Percentiles rank a stretch among this genome's conserved stretches.
phyloP scores from a whole-genome alignment of 2,329 filamentous ascomycete species.

The Arthroderma sp. region DNA sequence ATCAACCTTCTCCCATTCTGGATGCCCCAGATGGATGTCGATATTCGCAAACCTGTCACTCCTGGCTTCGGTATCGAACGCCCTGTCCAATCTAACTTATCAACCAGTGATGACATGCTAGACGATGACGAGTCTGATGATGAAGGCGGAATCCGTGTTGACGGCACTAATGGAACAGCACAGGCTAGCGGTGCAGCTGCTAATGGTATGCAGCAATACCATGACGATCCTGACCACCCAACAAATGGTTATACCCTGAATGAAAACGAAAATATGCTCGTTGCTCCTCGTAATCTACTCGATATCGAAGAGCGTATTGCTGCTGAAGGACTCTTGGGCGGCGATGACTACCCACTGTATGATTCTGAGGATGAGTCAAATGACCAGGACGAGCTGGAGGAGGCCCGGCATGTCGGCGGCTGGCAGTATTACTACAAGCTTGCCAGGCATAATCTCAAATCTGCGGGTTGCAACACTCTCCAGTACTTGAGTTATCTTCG shows the following conservation, averaged over 20 bases:
- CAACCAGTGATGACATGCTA: slow-evolving; percentile 64
- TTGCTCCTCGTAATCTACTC: slow-evolving; percentile 38
- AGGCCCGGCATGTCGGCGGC: slow-evolving; percentile 63
- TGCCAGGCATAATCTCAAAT: slow-evolving; percentile 40
- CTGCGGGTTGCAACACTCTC: slow-evolving; percentile 36
- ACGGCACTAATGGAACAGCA: slow-evolving; percentile 8
- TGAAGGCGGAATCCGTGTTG: slow-evolving; percentile 34
- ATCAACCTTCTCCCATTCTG: slow-evolving; percentile 91
- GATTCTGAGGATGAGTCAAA: slow-evolving; percentile 80
- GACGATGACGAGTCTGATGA: slow-evolving; percentile 61
- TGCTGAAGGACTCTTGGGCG: slow-evolving; percentile 43
- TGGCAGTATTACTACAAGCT: slow-evolving; percentile 60
- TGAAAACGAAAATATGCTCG: slow-evolving; percentile 38
- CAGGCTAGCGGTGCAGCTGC: slow-evolving; percentile 28
- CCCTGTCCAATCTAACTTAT: slow-evolving; percentile 60
- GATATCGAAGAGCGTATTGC: slow-evolving; percentile 79
- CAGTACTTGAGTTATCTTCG: slow-evolving; percentile 40
- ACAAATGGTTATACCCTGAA: slow-evolving; percentile 36
- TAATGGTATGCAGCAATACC: slow-evolving; percentile 37
- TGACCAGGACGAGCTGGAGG: slow-evolving; percentile 61
- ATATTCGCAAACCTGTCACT: slow-evolving; percentile 84
- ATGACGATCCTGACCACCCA: slow-evolving; percentile 39
- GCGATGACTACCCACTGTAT: slow-evolving; percentile 74
- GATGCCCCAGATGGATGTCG: slow-evolving; percentile 96
- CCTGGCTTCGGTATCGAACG: slow-evolving; percentile 86